phyloP scores from a whole-genome alignment of 1,284 basidiomycete genomes.

The Trichosporon sp. region DNA sequence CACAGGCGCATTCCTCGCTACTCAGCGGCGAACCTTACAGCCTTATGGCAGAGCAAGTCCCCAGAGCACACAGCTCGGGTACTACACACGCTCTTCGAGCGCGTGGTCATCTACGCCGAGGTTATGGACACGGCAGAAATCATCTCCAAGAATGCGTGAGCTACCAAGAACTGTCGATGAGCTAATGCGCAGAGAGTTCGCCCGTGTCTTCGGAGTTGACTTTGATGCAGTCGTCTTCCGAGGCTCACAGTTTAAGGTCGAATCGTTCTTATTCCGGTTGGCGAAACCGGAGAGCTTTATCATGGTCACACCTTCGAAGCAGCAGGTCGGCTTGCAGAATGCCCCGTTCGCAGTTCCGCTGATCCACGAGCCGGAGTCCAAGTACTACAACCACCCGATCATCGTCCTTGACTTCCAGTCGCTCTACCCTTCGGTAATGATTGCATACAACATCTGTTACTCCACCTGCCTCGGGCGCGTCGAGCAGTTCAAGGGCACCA shows the following conservation, averaged over 20 bases:
- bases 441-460: conserved; percentile 96
- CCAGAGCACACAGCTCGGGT: conserved; percentile 64
- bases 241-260: conserved; percentile 97
- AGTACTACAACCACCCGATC: conserved; percentile 88
- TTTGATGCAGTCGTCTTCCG: conserved; percentile 93
- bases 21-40: conserved; percentile 66
- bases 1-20: conserved; percentile 79
- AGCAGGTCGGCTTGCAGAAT: conserved; percentile 91
- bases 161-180: conserved; percentile 25
- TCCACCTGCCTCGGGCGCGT: conserved; percentile 94
- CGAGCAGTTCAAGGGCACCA: conserved; percentile 76
- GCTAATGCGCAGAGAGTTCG: conserved; percentile 73
- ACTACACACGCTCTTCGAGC: conserved; percentile 67
- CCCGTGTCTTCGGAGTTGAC: conserved; percentile 94
- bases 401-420: conserved; percentile 94
- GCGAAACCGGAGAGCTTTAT: conserved; percentile 96
- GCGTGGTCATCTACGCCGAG: conserved; percentile 70
- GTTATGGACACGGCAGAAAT: conserved; percentile 78
- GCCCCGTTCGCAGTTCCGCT: conserved; percentile 88
- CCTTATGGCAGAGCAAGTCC: conserved; percentile 69
- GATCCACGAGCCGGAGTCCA: conserved; percentile 90
- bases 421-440: conserved; percentile 96
- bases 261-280: conserved; percentile 96
- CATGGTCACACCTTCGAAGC: conserved; percentile 79
- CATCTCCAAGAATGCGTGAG: conserved; percentile 84